phyloP scores from a whole-genome alignment of 768 basidiomycete species.

The Suillus variegatus region DNA sequence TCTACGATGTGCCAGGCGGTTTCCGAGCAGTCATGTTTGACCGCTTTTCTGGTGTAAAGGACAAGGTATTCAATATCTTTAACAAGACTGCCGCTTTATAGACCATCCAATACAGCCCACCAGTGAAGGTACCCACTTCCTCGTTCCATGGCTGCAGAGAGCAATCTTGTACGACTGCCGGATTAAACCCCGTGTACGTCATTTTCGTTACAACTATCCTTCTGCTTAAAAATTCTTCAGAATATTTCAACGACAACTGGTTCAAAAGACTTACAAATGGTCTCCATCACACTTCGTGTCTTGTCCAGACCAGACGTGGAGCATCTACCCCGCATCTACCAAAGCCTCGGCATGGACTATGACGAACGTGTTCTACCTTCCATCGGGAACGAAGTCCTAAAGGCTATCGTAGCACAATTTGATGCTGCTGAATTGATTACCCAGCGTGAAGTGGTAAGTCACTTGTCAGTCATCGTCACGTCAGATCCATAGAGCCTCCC shows the following conservation, averaged over 20 bases:
- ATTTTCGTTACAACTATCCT: conserved; percentile 3
- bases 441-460: conserved; percentile 91
- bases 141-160: conserved; percentile 93
- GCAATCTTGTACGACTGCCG: conserved; percentile 98
- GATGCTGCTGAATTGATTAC: conserved; percentile 97
- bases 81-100: conserved; percentile 7
- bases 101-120: conserved; percentile 57
- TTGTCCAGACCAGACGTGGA: conserved; percentile 89
- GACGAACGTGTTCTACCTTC: conserved; percentile 97
- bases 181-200: conserved; percentile 87
- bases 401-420: conserved; percentile 97
- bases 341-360: conserved; percentile 92
- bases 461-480: not conserved
- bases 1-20: conserved; percentile 84
- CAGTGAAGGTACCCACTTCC: conserved; percentile 93
- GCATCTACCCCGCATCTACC: conserved; percentile 92
- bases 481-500: not conserved
- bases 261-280: conserved; percentile 98
- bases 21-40: conserved; percentile 98
- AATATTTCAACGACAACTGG: conserved; percentile 99
- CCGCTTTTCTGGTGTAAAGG: conserved; percentile 89
- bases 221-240: conserved; percentile 39
- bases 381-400: conserved; percentile 97
- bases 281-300: conserved; percentile 94
- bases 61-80: conserved; percentile 49